Base-by-base conservation (phyloP, 2,329 filamentous ascomycete genomes). In the Neofusicoccum laricinum region DNA sequence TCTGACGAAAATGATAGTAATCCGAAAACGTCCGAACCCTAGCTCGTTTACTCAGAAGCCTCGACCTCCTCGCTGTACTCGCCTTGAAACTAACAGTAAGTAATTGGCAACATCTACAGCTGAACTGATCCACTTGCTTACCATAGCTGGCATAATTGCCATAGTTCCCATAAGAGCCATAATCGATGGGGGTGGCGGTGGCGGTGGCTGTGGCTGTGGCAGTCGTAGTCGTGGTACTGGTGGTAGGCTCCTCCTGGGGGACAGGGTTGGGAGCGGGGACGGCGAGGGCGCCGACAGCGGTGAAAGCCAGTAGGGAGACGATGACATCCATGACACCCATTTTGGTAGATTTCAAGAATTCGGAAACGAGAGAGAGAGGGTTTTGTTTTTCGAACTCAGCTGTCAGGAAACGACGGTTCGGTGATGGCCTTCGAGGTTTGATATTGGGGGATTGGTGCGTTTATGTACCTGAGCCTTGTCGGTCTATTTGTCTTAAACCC, bases 101-200 rank as follows among this genome's bases (percentile, higher is more conserved):
- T 14, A 8, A n/a, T 5, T 38, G 25, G 8, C 5, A 38, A 11
- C 36, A 7, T 5, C 15, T n/a, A 10, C 6, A 34, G 4, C 5
- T n/a, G n/a, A 6, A 19, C 8, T 11, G 3, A 15, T 8, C 1
- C 14, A 7, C 14, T 6, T 8, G 34, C 41, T 25, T 62, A 50
- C 41, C 43, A 36, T 65, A 65, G 12, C 11, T 43, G 30, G 41
- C 58, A 19, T 65, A 65, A 8, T 40, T 57, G n/a, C 43, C 45
- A 14, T 65, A 65, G 30, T 63, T 36, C 11, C 19, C 40, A 14
- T 65, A 65, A 11, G 12, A 36, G 10, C 40, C 55, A 17, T 55
- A 57, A 12, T 30, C 63, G 5, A 21, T 14, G 2, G 41, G 36
- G 15, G 63, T 30, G 1, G 14, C 55, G 10, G 63, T 38, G 6